These are phyloP conservation scores for Serendipita sp. DNA, from an alignment of 768 basidiomycete genomes.

Conservation along the genomic window DNA sequence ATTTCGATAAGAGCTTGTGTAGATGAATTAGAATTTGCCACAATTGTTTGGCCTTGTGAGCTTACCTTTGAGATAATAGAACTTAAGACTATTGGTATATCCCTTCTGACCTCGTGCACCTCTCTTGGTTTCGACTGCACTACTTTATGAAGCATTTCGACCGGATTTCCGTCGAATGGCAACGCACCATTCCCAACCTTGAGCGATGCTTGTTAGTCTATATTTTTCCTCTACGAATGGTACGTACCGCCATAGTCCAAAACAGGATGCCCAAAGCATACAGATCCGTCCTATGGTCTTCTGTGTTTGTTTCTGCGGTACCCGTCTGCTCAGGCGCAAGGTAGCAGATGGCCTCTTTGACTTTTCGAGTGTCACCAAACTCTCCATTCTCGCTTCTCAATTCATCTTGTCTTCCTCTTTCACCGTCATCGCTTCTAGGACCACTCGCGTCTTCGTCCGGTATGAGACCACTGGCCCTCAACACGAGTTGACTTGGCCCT, in stretches of 20 bases:
- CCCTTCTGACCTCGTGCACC: slow-evolving; percentile 57
- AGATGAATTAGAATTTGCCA: slow-evolving; percentile 7
- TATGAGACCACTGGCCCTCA: slow-evolving; percentile 21
- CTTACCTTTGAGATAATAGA: slow-evolving; percentile 48
- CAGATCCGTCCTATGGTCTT: slow-evolving; percentile 60
- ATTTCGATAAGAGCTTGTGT: slow-evolving; percentile 45
- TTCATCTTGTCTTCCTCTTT: slow-evolving; percentile 13
- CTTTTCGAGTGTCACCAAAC: slow-evolving; percentile 31
- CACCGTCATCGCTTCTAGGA: background rate
- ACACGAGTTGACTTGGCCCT: slow-evolving; percentile 52
- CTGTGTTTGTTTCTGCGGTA: slow-evolving; percentile 51
- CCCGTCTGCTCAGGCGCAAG: slow-evolving; percentile 66
- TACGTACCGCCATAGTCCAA: background rate
- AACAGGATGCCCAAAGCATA: slow-evolving; percentile 47
- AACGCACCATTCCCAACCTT: slow-evolving; percentile 36
- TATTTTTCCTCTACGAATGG: background rate
- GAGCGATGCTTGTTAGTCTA: background rate
- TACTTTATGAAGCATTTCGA: slow-evolving; percentile 54
- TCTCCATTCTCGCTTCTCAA: slow-evolving; percentile 31
- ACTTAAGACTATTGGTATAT: slow-evolving; percentile 56
- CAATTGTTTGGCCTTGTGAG: background rate
- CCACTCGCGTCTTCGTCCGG: background rate
- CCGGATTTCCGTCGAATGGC: slow-evolving; percentile 40
- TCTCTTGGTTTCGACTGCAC: slow-evolving; percentile 61
- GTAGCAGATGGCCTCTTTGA: slow-evolving; percentile 62